These are phyloP conservation scores for Cajanus cajan DNA, from an alignment of 306 rosid species.

Conservation along the genomic window DNA sequence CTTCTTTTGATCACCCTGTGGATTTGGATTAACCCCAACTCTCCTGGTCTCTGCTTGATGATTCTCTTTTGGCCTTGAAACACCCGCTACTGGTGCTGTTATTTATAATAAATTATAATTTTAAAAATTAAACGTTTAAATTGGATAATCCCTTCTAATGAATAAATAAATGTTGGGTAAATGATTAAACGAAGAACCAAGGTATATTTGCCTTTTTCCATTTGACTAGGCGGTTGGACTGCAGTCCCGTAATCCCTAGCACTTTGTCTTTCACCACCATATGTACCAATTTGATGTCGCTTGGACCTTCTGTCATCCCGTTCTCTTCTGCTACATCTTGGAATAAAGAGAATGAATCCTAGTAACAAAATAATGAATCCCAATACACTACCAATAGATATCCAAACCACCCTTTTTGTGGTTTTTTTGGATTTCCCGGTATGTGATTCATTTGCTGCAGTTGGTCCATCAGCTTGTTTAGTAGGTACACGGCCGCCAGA, in stretches of 20 bases:
- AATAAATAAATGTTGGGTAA: background rate
- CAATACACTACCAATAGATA: conserved; percentile 65
- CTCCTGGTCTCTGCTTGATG: conserved; percentile 50
- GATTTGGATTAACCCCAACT: conserved; percentile 54
- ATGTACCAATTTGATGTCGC: conserved; percentile 70
- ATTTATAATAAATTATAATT: conserved; percentile 23
- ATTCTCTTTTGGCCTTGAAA: conserved; percentile 52
- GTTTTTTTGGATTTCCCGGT: conserved; percentile 54
- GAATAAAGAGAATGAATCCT: conserved; percentile 61
- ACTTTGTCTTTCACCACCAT: conserved; percentile 63
- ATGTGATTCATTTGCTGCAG: conserved; percentile 50
- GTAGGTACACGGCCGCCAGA: conserved; percentile 51
- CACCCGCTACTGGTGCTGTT: conserved; percentile 51
- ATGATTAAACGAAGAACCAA: conserved; percentile 16
- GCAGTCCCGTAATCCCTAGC: conserved; percentile 45
- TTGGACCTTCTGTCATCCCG: conserved; percentile 52
- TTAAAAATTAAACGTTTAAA: background rate
- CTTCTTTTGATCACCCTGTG: conserved; percentile 47
- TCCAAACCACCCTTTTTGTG: conserved; percentile 74
- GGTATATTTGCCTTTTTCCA: conserved; percentile 57
- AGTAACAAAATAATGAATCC: conserved; percentile 54
- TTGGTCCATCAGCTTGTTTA: conserved; percentile 72
- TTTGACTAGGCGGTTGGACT: conserved; percentile 53
- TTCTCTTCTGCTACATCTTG: conserved; percentile 64
- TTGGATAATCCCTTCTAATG: background rate